Evolutionary conservation across 2,329 filamentous ascomycete genomes (phyloP).

Genomic region (Penicillium sp.): DNA sequence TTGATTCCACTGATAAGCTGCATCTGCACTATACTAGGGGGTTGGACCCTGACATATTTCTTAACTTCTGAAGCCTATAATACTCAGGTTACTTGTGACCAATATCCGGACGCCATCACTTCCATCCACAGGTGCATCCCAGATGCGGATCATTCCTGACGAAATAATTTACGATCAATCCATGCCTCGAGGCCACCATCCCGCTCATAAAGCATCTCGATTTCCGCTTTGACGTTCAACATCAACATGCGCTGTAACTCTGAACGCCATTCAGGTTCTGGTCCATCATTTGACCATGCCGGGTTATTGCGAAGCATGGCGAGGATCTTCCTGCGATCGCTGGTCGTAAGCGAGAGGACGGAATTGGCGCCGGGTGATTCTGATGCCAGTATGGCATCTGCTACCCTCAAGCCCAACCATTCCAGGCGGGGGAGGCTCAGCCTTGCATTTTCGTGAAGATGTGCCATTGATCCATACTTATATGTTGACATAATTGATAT

Average conservation of each 20-base stretch:
- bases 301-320: conserved; percentile 59
- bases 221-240: conserved; percentile 67
- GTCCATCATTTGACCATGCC: conserved; percentile 51
- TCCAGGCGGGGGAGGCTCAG: conserved; percentile 56
- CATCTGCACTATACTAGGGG: background rate
- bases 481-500: conserved; percentile 68
- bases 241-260: conserved; percentile 68
- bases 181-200: conserved; percentile 50
- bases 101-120: background rate
- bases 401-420: conserved; percentile 64
- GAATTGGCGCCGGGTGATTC: conserved; percentile 32
- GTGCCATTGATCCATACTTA: conserved; percentile 64
- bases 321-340: conserved; percentile 62
- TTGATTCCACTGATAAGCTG: background rate
- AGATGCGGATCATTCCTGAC: conserved; percentile 22
- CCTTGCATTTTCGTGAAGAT: conserved; percentile 59
- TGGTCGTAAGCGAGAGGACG: conserved; percentile 55
- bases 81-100: background rate
- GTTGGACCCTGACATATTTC: background rate
- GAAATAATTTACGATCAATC: conserved; percentile 48
- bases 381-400: conserved; percentile 43
- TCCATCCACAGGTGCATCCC: background rate
- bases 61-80: conserved; percentile 10
- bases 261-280: conserved; percentile 53
- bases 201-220: conserved; percentile 60